Conservation (phyloP, 306 rosid genomes). For the Quercus berberidifolia region DNA sequence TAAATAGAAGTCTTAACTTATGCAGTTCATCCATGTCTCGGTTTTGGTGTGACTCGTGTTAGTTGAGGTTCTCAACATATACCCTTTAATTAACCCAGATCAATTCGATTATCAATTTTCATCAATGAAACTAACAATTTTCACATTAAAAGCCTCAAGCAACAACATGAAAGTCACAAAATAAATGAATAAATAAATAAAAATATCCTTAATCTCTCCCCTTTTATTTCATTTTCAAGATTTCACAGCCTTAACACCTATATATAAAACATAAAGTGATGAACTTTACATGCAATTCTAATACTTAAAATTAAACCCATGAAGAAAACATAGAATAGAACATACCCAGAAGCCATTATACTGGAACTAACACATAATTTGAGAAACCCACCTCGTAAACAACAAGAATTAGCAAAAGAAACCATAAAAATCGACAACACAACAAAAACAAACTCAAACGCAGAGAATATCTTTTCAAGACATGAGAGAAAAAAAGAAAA, state of each 20-base stretch:
- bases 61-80: not conserved
- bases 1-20: not conserved
- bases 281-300: not conserved
- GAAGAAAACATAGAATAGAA: not conserved
- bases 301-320: not conserved
- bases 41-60: not conserved
- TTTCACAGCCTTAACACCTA: not conserved
- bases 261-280: not conserved
- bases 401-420: conserved; percentile 1
- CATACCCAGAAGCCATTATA: conserved; percentile 3
- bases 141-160: not conserved
- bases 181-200: not conserved
- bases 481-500: too few species aligned
- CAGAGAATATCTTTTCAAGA: not conserved
- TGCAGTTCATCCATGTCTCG: not conserved
- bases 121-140: not conserved
- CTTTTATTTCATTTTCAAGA: not conserved
- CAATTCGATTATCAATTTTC: not conserved
- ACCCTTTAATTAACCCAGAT: not conserved
- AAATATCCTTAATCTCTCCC: not conserved
- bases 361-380: conserved; percentile 12
- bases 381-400: conserved; percentile 10
- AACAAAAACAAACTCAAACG: not conserved
- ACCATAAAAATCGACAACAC: not conserved
- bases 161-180: not conserved